Conservation (phyloP, 108 stramenopile genomes). For the Cyclotella baltica region DNA sequence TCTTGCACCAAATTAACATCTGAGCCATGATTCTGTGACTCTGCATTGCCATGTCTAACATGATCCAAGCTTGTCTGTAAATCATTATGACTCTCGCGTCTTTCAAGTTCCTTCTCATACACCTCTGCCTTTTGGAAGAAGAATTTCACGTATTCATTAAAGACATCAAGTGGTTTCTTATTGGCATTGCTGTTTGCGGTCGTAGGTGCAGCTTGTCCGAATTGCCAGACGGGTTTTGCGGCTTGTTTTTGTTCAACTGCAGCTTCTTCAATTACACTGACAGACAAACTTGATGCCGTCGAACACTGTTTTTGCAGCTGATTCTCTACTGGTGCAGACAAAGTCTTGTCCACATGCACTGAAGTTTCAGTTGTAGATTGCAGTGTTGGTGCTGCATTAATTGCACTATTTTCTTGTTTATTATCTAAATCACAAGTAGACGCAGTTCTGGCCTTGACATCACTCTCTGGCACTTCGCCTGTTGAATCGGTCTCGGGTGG, state of each 20-base stretch:
- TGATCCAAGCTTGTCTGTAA: slow-evolving; percentile 1
- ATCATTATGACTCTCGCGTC: slow-evolving; percentile 25
- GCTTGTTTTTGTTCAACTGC: background rate
- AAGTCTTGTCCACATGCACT: background rate
- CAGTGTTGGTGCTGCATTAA: too few relatives aligned
- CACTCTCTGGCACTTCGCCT: too few relatives aligned
- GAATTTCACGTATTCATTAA: slow-evolving; percentile 38
- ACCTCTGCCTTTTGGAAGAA: slow-evolving; percentile 44
- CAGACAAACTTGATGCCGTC: background rate
- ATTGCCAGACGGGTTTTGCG: background rate
- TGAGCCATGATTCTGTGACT: too few relatives aligned
- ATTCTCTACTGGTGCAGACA: background rate
- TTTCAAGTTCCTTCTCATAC: slow-evolving; percentile 47
- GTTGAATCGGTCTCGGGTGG: too few relatives aligned
- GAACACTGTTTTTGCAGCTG: background rate
- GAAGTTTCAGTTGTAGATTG: too few relatives aligned
- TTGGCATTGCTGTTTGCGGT: slow-evolving; percentile 10
- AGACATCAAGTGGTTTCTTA: slow-evolving; percentile 45
- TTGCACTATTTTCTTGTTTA: too few relatives aligned
- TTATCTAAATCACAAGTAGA: too few relatives aligned
- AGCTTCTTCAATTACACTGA: background rate
- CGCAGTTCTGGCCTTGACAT: too few relatives aligned
- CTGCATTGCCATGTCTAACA: slow-evolving; percentile 11
- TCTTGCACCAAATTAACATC: too few relatives aligned
- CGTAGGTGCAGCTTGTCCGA: background rate